These are phyloP conservation scores for Barnettozyma salicaria DNA, from an alignment of 805 yeast genomes.

Conservation along the genomic window DNA sequence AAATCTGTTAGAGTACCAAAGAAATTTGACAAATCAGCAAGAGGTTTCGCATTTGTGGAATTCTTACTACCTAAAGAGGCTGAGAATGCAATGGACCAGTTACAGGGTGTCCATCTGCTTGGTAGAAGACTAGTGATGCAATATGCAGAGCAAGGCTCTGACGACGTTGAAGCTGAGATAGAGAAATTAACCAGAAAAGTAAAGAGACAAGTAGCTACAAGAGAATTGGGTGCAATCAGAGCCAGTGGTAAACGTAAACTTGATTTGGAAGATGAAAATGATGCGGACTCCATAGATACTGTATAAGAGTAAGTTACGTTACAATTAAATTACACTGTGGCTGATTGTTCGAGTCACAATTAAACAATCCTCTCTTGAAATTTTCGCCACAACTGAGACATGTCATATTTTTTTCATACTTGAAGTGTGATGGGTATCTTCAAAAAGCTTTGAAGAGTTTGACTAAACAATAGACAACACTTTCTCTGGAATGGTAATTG, in stretches of 20 bases:
- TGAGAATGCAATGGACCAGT: slow-evolving; percentile 85
- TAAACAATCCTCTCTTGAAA: too few relatives aligned
- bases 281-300: slow-evolving; percentile 18
- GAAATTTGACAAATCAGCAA: slow-evolving; percentile 89
- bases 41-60: slow-evolving; percentile 98
- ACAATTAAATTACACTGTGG: too few relatives aligned
- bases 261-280: slow-evolving; percentile 47
- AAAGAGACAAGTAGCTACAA: slow-evolving; percentile 69
- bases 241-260: slow-evolving; percentile 69
- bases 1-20: slow-evolving; percentile 94
- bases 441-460: too few relatives aligned
- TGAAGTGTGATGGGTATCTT: too few relatives aligned
- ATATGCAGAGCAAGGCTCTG: slow-evolving; percentile 78
- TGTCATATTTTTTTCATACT: too few relatives aligned
- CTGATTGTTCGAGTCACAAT: too few relatives aligned
- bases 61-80: slow-evolving; percentile 85
- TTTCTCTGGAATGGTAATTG: too few relatives aligned
- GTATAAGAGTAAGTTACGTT: slow-evolving; percentile 1
- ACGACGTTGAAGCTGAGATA: slow-evolving; percentile 84
- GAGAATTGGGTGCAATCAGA: slow-evolving; percentile 65
- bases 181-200: slow-evolving; percentile 86
- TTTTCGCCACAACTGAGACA: too few relatives aligned
- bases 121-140: slow-evolving; percentile 94
- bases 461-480: too few relatives aligned
- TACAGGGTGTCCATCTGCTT: slow-evolving; percentile 91